Conservation (phyloP, 768 basidiomycete species). For the Kwoniella europaea region DNA sequence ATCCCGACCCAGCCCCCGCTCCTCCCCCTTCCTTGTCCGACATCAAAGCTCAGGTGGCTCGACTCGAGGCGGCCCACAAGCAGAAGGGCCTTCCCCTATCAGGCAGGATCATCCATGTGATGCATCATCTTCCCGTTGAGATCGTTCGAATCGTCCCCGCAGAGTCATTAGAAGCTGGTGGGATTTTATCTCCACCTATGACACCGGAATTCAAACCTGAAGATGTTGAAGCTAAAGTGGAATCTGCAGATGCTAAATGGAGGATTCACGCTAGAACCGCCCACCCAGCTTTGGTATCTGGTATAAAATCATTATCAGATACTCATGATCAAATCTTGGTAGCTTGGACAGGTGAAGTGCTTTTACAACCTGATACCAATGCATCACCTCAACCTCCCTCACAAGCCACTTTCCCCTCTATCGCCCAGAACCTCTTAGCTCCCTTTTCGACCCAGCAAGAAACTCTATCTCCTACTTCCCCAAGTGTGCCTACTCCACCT, state of each 20-base stretch:
- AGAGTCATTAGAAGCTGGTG: slow-evolving; percentile 36
- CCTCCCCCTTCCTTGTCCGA: slow-evolving; percentile 62
- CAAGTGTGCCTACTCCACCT: slow-evolving; percentile 18
- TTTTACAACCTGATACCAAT: slow-evolving; percentile 59
- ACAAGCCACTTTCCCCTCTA: slow-evolving; percentile 29
- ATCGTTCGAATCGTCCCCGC: slow-evolving; percentile 62
- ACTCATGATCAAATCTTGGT: slow-evolving; percentile 90
- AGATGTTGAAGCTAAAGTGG: slow-evolving; percentile 59
- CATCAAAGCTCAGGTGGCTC: slow-evolving; percentile 72
- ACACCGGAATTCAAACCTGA: slow-evolving; percentile 71
- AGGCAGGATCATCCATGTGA: slow-evolving; percentile 88
- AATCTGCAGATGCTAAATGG: slow-evolving; percentile 65
- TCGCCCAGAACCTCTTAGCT: slow-evolving; percentile 24
- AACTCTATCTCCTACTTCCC: slow-evolving; percentile 26
- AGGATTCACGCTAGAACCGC: slow-evolving; percentile 78
- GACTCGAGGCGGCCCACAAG: slow-evolving; percentile 74
- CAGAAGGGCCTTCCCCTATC: slow-evolving; percentile 74
- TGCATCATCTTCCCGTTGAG: slow-evolving; percentile 82
- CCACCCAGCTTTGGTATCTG: slow-evolving; percentile 93
- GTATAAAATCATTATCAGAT: slow-evolving; percentile 79
- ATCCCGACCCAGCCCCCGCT: slow-evolving; percentile 55
- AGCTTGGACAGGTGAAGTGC: slow-evolving; percentile 91
- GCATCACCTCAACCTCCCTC: slow-evolving; percentile 57
- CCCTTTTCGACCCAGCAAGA: slow-evolving; percentile 19
- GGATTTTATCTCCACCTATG: slow-evolving; percentile 69